These are phyloP conservation scores for Stemphylium vesicarium DNA, from an alignment of 2,329 filamentous ascomycete genomes.

Conservation along the genomic window DNA sequence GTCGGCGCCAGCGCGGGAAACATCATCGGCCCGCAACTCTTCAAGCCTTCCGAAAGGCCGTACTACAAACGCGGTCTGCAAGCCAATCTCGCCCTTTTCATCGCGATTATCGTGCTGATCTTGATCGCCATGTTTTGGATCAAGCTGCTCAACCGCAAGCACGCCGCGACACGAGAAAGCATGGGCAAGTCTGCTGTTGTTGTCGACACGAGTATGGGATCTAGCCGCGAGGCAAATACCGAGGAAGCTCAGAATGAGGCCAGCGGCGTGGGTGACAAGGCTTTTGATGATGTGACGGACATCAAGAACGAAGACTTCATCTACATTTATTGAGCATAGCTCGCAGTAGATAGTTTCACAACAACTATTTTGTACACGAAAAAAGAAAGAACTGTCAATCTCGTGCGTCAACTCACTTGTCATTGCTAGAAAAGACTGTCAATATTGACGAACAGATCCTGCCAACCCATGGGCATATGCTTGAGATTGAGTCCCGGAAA, in stretches of 20 bases:
- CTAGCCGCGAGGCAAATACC: conserved; percentile 51
- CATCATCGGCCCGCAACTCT: conserved; percentile 69
- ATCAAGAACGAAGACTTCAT: conserved; percentile 69
- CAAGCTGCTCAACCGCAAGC: conserved; percentile 60
- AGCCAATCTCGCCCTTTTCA: conserved; percentile 67
- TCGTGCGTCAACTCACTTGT: neutral
- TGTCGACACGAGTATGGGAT: conserved; percentile 66
- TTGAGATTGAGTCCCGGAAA: conserved; percentile 62
- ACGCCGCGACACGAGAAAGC: conserved; percentile 60
- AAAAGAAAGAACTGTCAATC: neutral
- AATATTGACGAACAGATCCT: conserved; percentile 57
- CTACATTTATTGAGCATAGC: conserved; percentile 55
- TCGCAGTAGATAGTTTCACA: too few relatives aligned
- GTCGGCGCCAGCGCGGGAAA: conserved; percentile 71
- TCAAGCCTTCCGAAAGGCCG: conserved; percentile 66
- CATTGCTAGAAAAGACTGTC: conserved; percentile 35
- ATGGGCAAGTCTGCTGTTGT: conserved; percentile 66
- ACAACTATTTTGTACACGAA: too few relatives aligned
- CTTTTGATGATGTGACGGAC: conserved; percentile 66
- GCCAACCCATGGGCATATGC: conserved; percentile 56
- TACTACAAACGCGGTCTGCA: conserved; percentile 64
- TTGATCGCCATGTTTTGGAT: conserved; percentile 56
- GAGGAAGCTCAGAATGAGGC: conserved; percentile 34
- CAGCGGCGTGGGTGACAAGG: conserved; percentile 52
- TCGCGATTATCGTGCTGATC: conserved; percentile 63